Percentiles rank a stretch among this genome's conserved stretches.
These are phyloP conservation scores for Picochlorum sp. DNA, from an alignment of 139 green algal genomes.

Conservation along the genomic window DNA sequence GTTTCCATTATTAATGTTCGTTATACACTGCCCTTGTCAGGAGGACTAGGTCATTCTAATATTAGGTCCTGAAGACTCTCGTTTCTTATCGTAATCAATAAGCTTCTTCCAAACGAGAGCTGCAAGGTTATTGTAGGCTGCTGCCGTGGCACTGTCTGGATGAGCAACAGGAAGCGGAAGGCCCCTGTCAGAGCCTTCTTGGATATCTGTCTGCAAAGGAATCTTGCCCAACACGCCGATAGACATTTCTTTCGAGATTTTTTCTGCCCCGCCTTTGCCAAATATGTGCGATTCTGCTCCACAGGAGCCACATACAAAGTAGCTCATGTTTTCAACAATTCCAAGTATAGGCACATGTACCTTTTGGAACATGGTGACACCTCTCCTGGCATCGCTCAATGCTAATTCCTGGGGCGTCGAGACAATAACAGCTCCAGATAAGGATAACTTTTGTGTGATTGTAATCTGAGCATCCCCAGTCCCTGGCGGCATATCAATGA, in stretches of 20 bases:
- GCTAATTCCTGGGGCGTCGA: conserved; percentile 77
- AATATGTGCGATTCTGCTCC: conserved; percentile 71
- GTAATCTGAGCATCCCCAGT: conserved; percentile 61
- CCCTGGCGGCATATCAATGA: conserved; percentile 92
- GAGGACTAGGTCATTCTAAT: no score
- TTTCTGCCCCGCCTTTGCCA: conserved; percentile 48
- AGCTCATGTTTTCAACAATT: conserved; percentile 10
- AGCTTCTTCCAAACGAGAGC: conserved; percentile 27
- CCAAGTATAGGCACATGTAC: conserved; percentile 10
- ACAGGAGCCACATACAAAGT: conserved; percentile 53
- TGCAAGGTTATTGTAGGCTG: conserved; percentile 39
- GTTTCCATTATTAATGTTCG: no score
- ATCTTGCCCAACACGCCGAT: conserved; percentile 75
- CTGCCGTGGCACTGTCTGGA: conserved; percentile 17
- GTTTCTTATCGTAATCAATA: no score
- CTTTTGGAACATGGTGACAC: conserved; percentile 72
- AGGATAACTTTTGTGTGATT: conserved; percentile 57
- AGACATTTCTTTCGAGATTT: conserved; percentile 44
- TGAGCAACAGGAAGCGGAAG: conserved; percentile 44
- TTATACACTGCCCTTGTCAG: no score
- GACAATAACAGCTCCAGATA: conserved; percentile 78
- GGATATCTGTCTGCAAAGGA: conserved; percentile 39
- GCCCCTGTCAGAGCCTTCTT: conserved; percentile 43
- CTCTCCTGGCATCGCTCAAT: conserved; percentile 51
- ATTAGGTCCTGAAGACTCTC: no score